phyloP scores from a whole-genome alignment of 345 rosid species.

The Hibiscus syriacus region DNA sequence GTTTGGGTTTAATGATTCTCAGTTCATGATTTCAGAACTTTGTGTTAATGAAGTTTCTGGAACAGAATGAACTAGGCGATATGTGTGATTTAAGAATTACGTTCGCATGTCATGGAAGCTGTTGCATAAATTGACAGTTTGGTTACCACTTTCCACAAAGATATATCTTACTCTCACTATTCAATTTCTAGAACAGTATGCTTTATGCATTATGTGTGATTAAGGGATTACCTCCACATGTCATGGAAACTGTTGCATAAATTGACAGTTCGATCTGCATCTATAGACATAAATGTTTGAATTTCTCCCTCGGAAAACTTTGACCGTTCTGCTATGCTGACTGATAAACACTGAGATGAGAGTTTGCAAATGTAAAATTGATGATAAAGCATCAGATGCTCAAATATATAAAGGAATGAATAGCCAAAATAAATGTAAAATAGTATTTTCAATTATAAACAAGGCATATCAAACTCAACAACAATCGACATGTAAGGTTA shows the following conservation, averaged over 20 bases:
- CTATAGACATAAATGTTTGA: conserved; percentile 96
- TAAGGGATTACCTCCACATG: conserved; percentile 68
- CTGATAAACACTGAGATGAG: conserved; percentile 53
- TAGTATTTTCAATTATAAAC: not conserved
- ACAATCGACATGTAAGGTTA: not conserved
- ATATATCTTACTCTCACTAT: not conserved
- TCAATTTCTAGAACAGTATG: not conserved
- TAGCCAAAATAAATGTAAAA: not conserved
- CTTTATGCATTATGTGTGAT: not conserved
- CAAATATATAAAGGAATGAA: not conserved
- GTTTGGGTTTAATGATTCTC: not conserved
- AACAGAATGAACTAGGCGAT: not conserved
- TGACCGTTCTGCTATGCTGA: conserved; percentile 63
- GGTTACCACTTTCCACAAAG: not conserved
- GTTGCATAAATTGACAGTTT: too few relatives aligned
- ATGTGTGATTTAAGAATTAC: not conserved
- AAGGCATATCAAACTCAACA: conserved; percentile 6
- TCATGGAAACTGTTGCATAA: conserved; percentile 90
- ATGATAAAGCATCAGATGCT: not conserved
- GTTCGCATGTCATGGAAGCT: too few relatives aligned
- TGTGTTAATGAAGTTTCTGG: not conserved
- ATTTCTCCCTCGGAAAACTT: conserved; percentile 87
- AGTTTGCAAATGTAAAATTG: conserved; percentile 16
- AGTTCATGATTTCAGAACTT: not conserved
- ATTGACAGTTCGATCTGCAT: conserved; percentile 86